A percentile compares a stretch with the other conserved stretches of the same genome.
Conservation (phyloP, 257 asterid genomes). For the Henckelia pumila region DNA sequence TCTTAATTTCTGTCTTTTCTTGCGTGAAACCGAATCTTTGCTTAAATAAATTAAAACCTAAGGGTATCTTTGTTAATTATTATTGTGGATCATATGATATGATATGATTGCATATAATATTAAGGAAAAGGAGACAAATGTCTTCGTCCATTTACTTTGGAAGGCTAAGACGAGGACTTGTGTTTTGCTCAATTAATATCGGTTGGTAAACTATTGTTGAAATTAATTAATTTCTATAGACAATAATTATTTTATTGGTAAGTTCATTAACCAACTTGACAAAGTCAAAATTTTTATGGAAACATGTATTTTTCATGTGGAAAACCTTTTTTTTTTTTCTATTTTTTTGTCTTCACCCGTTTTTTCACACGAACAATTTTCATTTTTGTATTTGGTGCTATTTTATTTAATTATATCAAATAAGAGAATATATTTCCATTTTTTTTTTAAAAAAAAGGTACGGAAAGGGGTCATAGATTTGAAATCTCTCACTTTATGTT, state of each 20-base stretch:
- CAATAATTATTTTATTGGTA: slow-evolving; percentile 12
- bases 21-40: slow-evolving; percentile 49
- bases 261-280: slow-evolving; percentile 34
- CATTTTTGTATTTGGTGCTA: too few species aligned
- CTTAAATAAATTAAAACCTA: slow-evolving; percentile 23
- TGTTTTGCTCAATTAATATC: slow-evolving; percentile 25
- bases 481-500: too few species aligned
- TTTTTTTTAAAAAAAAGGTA: too few species aligned
- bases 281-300: slow-evolving; percentile 15
- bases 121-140: slow-evolving; percentile 40
- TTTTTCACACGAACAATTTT: background rate
- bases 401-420: too few species aligned
- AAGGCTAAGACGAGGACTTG: slow-evolving; percentile 37
- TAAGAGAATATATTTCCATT: too few species aligned
- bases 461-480: too few species aligned
- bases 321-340: too few species aligned
- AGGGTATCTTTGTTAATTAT: slow-evolving; percentile 31
- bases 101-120: slow-evolving; percentile 30
- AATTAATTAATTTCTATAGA: slow-evolving; percentile 8
- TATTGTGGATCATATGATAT: slow-evolving; percentile 17
- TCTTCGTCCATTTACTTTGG: slow-evolving; percentile 49
- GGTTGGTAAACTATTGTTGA: slow-evolving; percentile 54
- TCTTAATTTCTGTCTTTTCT: slow-evolving; percentile 42
- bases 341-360: background rate
- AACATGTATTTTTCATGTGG: slow-evolving; percentile 9